Evolutionary conservation across 192 early-diverging fungal species (phyloP).

Genomic region (Mortierella antarctica): DNA sequence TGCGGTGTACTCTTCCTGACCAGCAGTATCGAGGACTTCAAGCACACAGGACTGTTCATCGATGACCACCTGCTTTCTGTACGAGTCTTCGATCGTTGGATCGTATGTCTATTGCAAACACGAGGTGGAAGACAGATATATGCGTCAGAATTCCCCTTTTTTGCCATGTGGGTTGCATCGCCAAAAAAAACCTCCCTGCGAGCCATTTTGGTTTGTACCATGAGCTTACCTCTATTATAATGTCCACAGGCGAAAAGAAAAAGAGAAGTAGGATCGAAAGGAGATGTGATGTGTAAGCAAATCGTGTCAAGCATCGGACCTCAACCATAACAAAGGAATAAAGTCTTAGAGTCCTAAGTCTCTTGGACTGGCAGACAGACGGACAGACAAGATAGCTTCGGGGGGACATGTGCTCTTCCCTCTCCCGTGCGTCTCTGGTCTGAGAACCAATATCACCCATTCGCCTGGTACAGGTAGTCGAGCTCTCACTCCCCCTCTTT

Average conservation of each 20-base stretch:
- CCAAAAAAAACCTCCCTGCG: not conserved
- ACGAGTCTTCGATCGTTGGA: constrained; percentile 99
- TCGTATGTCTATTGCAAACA: constrained; percentile 82
- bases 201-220: not conserved
- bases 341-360: too few species aligned
- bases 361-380: too few species aligned
- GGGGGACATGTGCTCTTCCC: too few species aligned
- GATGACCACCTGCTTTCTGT: constrained; percentile 97
- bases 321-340: too few species aligned
- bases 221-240: constrained; percentile 14
- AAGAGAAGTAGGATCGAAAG: too few species aligned
- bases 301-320: too few species aligned
- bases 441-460: too few species aligned
- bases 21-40: constrained; percentile 97
- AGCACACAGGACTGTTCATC: constrained; percentile 97
- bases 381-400: too few species aligned
- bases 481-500: not conserved
- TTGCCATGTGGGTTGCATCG: not conserved
- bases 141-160: not conserved
- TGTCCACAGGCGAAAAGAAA: too few species aligned
- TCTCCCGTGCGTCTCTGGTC: too few species aligned
- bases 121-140: not conserved
- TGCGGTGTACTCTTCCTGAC: constrained; percentile 87
- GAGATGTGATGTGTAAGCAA: too few species aligned
- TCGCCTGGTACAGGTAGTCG: too few species aligned